A percentile compares a stretch with the other conserved stretches of the same genome.
These are phyloP conservation scores for Anisodus tanguticus DNA, from an alignment of 257 asterid species.

Conservation along the genomic window DNA sequence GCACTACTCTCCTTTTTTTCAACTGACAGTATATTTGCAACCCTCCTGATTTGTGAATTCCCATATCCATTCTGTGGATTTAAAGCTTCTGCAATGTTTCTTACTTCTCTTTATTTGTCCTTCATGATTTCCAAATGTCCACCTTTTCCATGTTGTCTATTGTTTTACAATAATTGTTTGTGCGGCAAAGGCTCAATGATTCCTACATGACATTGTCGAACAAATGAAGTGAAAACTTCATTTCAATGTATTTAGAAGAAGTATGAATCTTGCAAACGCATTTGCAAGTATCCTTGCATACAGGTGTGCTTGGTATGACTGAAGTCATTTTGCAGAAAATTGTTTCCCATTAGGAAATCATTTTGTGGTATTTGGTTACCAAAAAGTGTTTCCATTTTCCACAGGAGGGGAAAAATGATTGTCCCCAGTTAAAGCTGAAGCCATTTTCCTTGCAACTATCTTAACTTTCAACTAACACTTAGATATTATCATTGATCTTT, in stretches of 20 bases:
- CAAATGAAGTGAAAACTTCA: conserved; percentile 3
- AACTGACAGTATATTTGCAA: neutral
- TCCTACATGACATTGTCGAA: neutral
- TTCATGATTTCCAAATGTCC: neutral
- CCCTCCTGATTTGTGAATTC: conserved; percentile 14
- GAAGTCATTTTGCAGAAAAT: neutral
- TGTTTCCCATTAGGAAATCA: neutral
- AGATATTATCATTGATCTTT: neutral
- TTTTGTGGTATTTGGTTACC: neutral
- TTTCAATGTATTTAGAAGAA: neutral
- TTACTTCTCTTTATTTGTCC: neutral
- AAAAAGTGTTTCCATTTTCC: neutral
- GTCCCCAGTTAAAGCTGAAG: too few relatives aligned
- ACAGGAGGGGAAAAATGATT: neutral
- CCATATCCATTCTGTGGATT: neutral
- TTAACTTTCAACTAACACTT: neutral
- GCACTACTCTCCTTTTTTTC: neutral
- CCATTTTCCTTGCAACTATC: too few relatives aligned
- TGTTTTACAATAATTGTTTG: neutral
- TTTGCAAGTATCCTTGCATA: neutral
- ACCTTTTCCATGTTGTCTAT: neutral
- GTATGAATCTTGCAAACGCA: conserved; percentile 12
- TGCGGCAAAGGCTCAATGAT: neutral
- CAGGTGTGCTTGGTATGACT: neutral
- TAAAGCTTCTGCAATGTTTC: neutral